Percentiles rank a stretch among this genome's conserved stretches.
Evolutionary conservation across 495 filamentous ascomycete genomes (phyloP).

Genomic region (Aspergillus panamensis): DNA sequence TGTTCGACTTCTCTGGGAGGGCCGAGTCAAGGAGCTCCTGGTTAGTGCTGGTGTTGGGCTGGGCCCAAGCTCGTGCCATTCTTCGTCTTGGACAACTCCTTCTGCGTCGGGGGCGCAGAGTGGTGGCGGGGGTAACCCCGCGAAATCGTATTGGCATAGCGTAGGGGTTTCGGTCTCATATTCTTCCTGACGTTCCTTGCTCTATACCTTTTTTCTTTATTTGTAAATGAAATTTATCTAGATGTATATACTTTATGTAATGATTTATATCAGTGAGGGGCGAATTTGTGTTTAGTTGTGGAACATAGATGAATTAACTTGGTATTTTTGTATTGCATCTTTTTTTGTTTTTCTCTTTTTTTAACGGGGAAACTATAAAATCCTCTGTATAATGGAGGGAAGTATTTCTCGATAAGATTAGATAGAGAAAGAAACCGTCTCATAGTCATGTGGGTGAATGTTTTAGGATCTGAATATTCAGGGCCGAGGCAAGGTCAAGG

Average conservation of each 20-base stretch:
- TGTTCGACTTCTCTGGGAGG: constrained; percentile 89
- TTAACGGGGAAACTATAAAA: background rate
- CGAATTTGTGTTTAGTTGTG: too few species aligned
- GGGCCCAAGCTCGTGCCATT: constrained; percentile 49
- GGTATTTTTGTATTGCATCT: constrained; percentile 1
- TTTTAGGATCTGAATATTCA: background rate
- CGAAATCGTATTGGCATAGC: constrained; percentile 53
- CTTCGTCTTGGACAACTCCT: constrained; percentile 29
- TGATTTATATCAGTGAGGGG: constrained; percentile 1
- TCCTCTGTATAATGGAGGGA: background rate
- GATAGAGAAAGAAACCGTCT: background rate
- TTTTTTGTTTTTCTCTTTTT: background rate
- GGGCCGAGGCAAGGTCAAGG: background rate
- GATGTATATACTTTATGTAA: constrained; percentile 16
- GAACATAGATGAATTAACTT: constrained; percentile 6
- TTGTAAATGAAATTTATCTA: constrained; percentile 6
- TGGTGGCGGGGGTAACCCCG: constrained; percentile 65
- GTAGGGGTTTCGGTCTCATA: constrained; percentile 89
- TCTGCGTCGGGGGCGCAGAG: constrained; percentile 40
- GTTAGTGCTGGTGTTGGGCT: constrained; percentile 83
- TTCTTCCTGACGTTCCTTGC: constrained; percentile 62
- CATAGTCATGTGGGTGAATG: background rate
- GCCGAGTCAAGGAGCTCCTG: constrained; percentile 84
- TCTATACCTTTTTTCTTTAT: constrained; percentile 2
- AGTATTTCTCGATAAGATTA: background rate